Evolutionary conservation across 441 rosid genomes (phyloP).

Genomic region (Adansonia madagascariensis): DNA sequence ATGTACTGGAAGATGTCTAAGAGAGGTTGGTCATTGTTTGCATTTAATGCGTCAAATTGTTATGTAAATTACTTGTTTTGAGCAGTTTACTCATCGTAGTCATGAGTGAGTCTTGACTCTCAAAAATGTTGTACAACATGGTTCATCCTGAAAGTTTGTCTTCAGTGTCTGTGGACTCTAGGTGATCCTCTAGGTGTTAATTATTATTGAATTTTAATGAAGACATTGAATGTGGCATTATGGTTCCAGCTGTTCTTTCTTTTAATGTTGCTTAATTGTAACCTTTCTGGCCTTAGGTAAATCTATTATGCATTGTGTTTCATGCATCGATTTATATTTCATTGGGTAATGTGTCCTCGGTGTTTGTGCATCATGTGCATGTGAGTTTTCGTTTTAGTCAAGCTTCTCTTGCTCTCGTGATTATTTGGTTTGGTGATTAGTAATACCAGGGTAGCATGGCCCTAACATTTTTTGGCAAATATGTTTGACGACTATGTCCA

Average conservation of each 20-base stretch:
- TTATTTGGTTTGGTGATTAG: neutral
- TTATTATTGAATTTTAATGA: neutral
- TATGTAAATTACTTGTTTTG: neutral
- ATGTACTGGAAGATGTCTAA: neutral
- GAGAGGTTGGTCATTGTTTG: neutral
- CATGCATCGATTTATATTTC: neutral
- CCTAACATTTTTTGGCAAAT: neutral
- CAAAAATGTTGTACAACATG: neutral
- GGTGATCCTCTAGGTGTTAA: neutral
- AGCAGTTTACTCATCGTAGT: neutral
- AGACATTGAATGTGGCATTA: neutral
- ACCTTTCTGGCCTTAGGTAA: neutral
- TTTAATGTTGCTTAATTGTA: neutral
- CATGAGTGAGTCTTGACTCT: neutral
- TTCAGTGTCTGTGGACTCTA: neutral
- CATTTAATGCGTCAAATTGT: neutral
- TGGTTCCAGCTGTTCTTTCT: neutral
- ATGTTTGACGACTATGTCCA: neutral
- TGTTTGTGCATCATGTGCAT: neutral
- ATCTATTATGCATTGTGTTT: slow-evolving; percentile 16
- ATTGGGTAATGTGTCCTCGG: neutral
- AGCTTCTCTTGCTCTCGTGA: neutral
- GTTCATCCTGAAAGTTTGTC: neutral
- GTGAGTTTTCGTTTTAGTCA: neutral
- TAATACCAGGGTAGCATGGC: neutral